Evolutionary conservation across 176 grass and related monocot genomes (phyloP).

Genomic region (Calamus simplicifolius): DNA sequence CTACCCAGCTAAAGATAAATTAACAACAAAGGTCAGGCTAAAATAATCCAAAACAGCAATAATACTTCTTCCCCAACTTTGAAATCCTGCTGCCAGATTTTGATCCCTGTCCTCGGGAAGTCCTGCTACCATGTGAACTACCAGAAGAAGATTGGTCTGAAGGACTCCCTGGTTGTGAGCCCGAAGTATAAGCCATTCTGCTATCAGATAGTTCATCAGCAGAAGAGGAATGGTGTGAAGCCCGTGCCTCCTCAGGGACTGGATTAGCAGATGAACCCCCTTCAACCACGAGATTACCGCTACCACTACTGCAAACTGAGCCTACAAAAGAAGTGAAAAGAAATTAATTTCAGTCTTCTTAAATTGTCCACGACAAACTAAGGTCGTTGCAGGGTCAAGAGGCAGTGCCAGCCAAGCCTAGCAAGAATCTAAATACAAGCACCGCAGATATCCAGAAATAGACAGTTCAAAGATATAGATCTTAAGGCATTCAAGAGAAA

Average conservation of each 20-base stretch:
- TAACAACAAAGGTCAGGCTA: neutral
- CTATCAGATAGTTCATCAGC: neutral
- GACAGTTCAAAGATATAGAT: too few relatives aligned
- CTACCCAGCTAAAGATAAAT: too few relatives aligned
- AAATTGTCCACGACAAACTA: too few relatives aligned
- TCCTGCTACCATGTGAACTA: slow-evolving; percentile 17
- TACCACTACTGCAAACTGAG: slow-evolving; percentile 6
- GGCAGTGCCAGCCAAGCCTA: too few relatives aligned
- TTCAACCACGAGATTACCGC: neutral
- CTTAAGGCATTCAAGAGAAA: too few relatives aligned
- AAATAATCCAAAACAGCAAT: slow-evolving; percentile 36
- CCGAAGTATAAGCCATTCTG: neutral
- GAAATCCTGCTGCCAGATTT: slow-evolving; percentile 22
- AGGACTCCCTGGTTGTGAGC: neutral
- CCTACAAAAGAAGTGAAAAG: slow-evolving; percentile 4
- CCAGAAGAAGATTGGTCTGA: slow-evolving; percentile 19
- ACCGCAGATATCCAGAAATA: too few relatives aligned
- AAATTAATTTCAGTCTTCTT: too few relatives aligned
- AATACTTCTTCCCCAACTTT: slow-evolving; percentile 40
- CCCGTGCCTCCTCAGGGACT: neutral
- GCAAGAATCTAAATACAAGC: too few relatives aligned
- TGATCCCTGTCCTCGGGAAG: neutral
- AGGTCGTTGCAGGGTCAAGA: too few relatives aligned
- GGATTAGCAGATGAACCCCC: slow-evolving; percentile 5
- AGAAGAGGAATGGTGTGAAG: slow-evolving; percentile 15